Conservation (phyloP, 306 rosid genomes). For the Cyclanthera cordifolia region DNA sequence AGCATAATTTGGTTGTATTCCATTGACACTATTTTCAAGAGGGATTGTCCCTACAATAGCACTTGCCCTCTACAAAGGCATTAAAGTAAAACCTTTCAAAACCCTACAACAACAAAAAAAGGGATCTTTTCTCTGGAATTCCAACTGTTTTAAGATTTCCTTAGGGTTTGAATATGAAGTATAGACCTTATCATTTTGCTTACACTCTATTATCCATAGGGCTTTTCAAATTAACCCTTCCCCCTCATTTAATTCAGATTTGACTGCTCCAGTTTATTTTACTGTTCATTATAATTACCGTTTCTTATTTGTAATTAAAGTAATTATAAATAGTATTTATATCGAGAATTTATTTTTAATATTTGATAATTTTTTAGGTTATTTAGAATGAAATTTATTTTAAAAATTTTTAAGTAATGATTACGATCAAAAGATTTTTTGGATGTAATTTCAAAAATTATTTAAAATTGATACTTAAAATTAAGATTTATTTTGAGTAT, state of each 20-base stretch:
- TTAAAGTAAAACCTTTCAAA: slow-evolving; percentile 10
- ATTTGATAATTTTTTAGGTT: too few species aligned
- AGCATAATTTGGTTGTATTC: not conserved
- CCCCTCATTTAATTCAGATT: not conserved
- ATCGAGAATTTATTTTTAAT: too few species aligned
- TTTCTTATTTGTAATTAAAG: not conserved
- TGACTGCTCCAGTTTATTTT: not conserved
- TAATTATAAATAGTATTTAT: too few species aligned
- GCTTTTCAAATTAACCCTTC: not conserved
- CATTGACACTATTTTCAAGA: slow-evolving; percentile 6
- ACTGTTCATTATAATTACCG: not conserved
- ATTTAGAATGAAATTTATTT: too few species aligned
- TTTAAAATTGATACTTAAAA: too few species aligned
- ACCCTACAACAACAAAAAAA: not conserved
- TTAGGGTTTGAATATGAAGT: not conserved
- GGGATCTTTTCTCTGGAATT: slow-evolving; percentile 5
- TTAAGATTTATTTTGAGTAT: too few species aligned
- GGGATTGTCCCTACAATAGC: slow-evolving; percentile 2
- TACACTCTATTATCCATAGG: slow-evolving; percentile 4
- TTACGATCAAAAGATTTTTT: too few species aligned
- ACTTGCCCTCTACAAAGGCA: not conserved
- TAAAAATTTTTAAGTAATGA: too few species aligned
- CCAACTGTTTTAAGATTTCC: slow-evolving; percentile 2
- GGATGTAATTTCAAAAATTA: too few species aligned
- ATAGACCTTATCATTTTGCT: slow-evolving; percentile 8